Evolutionary conservation across 345 rosid genomes (phyloP).

Genomic region (Aquilaria malaccensis): DNA sequence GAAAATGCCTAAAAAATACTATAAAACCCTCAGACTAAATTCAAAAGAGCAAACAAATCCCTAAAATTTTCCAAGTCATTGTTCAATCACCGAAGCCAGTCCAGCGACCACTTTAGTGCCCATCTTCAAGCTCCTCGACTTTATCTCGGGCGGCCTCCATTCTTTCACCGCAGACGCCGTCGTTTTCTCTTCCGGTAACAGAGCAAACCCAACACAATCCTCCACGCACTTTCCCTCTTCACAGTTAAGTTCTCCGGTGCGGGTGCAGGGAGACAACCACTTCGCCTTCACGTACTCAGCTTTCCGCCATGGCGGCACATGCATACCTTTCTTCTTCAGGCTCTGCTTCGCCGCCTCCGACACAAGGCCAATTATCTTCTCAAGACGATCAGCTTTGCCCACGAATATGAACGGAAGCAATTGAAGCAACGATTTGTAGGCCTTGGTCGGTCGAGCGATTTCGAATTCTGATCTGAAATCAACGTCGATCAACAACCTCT

Average conservation of each 20-base stretch:
- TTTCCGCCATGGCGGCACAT: constrained; percentile 85
- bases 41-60: neutral
- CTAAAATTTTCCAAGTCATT: constrained; percentile 17
- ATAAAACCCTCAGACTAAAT: neutral
- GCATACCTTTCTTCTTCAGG: constrained; percentile 90
- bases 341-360: constrained; percentile 76
- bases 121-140: constrained; percentile 32
- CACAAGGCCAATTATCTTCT: constrained; percentile 47
- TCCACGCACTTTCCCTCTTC: too few relatives aligned
- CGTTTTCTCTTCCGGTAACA: constrained; percentile 10
- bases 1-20: constrained; percentile 15
- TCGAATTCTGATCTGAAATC: constrained; percentile 87
- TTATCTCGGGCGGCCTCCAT: constrained; percentile 36
- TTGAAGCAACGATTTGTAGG: constrained; percentile 63
- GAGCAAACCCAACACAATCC: too few relatives aligned
- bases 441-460: constrained; percentile 75
- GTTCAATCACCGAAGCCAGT: constrained; percentile 47
- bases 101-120: constrained; percentile 47
- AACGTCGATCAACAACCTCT: constrained; percentile 62
- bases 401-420: constrained; percentile 66
- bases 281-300: constrained; percentile 74
- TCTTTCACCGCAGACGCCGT: constrained; percentile 4
- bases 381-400: constrained; percentile 64
- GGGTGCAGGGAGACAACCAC: constrained; percentile 61
- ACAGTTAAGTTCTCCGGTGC: constrained; percentile 3